Conservation (phyloP, 169 alveolate genomes). For the Plasmodium gonderi region DNA sequence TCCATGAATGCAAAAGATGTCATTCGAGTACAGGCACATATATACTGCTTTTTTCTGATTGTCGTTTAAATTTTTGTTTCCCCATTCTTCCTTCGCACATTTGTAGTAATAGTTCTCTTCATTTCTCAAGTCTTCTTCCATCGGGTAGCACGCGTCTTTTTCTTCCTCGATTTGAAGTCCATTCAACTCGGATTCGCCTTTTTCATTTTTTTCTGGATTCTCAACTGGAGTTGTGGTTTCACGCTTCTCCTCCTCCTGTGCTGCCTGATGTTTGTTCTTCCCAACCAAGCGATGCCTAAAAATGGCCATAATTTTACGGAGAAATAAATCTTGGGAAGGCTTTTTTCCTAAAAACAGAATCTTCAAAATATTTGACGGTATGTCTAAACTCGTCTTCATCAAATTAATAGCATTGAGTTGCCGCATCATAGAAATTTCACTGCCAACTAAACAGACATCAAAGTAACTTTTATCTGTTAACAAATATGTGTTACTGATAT, state of each 20-base stretch:
- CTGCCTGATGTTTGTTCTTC: not conserved
- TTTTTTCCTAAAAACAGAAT: slow-evolving; percentile 10
- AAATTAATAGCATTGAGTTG: slow-evolving; percentile 49
- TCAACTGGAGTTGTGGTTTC: not conserved
- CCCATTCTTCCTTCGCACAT: slow-evolving; percentile 38
- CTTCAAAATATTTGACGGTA: slow-evolving; percentile 23
- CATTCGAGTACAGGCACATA: slow-evolving; percentile 40
- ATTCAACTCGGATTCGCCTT: not conserved
- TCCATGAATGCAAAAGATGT: slow-evolving; percentile 62
- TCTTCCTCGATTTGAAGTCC: not conserved
- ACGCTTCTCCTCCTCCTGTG: not conserved
- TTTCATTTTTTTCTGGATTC: not conserved
- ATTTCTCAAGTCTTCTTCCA: not conserved
- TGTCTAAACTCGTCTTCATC: slow-evolving; percentile 27
- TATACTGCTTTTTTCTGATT: slow-evolving; percentile 71
- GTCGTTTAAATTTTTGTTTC: slow-evolving; percentile 25
- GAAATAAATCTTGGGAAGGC: slow-evolving; percentile 21
- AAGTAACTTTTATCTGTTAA: slow-evolving; percentile 26
- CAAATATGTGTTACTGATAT: slow-evolving; percentile 1
- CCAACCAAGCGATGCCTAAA: not conserved
- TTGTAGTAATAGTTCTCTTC: slow-evolving; percentile 6
- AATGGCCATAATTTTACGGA: not conserved
- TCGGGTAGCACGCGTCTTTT: not conserved
- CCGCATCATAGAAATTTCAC: slow-evolving; percentile 37
- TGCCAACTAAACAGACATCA: slow-evolving; percentile 41